phyloP scores from a whole-genome alignment of 768 basidiomycete genomes.

The Plicaturopsis crispa region DNA sequence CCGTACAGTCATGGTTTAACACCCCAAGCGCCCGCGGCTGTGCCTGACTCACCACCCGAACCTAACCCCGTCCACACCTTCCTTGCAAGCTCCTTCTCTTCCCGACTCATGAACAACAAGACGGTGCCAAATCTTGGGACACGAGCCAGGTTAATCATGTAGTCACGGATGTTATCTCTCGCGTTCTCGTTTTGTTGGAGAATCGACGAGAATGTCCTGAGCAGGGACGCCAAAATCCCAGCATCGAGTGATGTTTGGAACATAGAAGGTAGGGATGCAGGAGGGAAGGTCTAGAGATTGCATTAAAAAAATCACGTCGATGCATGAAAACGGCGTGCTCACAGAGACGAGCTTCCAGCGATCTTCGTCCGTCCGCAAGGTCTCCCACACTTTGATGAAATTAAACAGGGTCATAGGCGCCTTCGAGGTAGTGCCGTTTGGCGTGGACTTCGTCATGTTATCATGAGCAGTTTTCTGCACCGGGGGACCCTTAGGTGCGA shows the following conservation, averaged over 20 bases:
- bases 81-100: slow-evolving; percentile 43
- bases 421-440: slow-evolving; percentile 12
- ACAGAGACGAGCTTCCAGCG: slow-evolving; percentile 58
- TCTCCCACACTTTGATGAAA: slow-evolving; percentile 55
- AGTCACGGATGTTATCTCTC: slow-evolving; percentile 27
- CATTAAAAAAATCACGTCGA: too few species aligned
- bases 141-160: slow-evolving; percentile 42
- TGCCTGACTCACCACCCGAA: too few species aligned
- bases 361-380: slow-evolving; percentile 27
- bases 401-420: slow-evolving; percentile 46
- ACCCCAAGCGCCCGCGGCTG: too few species aligned
- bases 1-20: too few species aligned
- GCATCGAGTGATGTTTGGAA: slow-evolving; percentile 72
- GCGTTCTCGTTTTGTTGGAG: slow-evolving; percentile 14
- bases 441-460: slow-evolving; percentile 2
- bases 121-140: slow-evolving; percentile 62
- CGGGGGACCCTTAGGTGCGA: slow-evolving; percentile 17
- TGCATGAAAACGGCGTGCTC: slow-evolving; percentile 20
- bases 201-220: slow-evolving; percentile 38
- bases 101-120: slow-evolving; percentile 48
- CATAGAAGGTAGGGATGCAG: slow-evolving; percentile 47
- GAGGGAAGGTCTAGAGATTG: slow-evolving; percentile 40
- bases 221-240: slow-evolving; percentile 45
- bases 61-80: too few species aligned
- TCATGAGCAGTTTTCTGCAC: not conserved